These are phyloP conservation scores for Sphagnurus paluster DNA, from an alignment of 1,284 basidiomycete species.

Conservation along the genomic window DNA sequence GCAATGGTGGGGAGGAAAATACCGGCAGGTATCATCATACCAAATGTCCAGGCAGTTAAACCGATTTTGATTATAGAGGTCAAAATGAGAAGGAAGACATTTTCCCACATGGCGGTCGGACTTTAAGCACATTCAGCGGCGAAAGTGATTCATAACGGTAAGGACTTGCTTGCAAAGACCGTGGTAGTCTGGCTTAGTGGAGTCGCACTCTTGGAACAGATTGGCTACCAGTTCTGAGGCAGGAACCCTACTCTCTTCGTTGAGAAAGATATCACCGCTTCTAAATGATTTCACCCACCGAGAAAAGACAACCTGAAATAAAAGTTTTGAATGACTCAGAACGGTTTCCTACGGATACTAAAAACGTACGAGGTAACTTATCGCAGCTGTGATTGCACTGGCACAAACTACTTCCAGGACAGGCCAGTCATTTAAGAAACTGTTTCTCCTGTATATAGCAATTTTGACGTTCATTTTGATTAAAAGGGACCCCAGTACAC, in stretches of 20 bases:
- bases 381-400: slow-evolving; percentile 63
- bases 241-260: slow-evolving; percentile 49
- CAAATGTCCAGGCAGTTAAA: slow-evolving; percentile 74
- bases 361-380: slow-evolving; percentile 60
- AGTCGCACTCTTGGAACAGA: slow-evolving; percentile 73
- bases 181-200: slow-evolving; percentile 63
- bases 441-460: slow-evolving; percentile 61
- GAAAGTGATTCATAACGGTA: background rate
- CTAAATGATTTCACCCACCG: slow-evolving; percentile 32
- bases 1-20: slow-evolving; percentile 76
- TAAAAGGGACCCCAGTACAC: slow-evolving; percentile 60
- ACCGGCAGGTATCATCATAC: slow-evolving; percentile 75
- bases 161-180: slow-evolving; percentile 69
- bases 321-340: background rate
- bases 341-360: background rate
- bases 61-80: slow-evolving; percentile 62
- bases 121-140: slow-evolving; percentile 32
- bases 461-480: slow-evolving; percentile 66
- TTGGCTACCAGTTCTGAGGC: slow-evolving; percentile 71
- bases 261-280: slow-evolving; percentile 2
- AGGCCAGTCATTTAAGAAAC: slow-evolving; percentile 58
- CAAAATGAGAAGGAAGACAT: slow-evolving; percentile 62
- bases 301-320: slow-evolving; percentile 49
- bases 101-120: slow-evolving; percentile 62
- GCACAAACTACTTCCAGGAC: slow-evolving; percentile 63